These are phyloP conservation scores for Microcera coccophila DNA, from an alignment of 2,329 filamentous ascomycete genomes.

Conservation along the genomic window DNA sequence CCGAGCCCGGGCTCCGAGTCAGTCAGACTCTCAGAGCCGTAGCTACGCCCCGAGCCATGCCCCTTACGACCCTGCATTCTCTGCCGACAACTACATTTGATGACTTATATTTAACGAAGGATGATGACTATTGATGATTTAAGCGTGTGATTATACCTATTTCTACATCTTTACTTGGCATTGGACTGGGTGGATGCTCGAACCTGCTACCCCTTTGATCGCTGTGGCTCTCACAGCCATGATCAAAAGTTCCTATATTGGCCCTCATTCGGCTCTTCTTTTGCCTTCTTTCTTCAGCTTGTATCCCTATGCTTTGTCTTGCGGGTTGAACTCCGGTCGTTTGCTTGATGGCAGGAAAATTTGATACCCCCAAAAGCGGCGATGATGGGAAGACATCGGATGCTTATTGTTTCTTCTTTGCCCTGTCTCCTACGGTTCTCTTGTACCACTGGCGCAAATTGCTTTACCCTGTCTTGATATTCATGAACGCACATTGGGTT, in stretches of 20 bases:
- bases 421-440: slow-evolving; percentile 10
- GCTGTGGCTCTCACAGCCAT: neutral
- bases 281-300: slow-evolving; percentile 23
- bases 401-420: slow-evolving; percentile 15
- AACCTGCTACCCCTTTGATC: neutral
- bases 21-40: slow-evolving; percentile 43
- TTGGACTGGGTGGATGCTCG: neutral
- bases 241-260: neutral
- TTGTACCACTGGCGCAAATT: slow-evolving; percentile 17
- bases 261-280: slow-evolving; percentile 3
- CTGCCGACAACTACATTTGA: slow-evolving; percentile 30
- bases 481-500: slow-evolving; percentile 17
- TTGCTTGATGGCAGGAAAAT: slow-evolving; percentile 28
- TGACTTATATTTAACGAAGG: slow-evolving; percentile 28
- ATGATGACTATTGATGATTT: slow-evolving; percentile 28
- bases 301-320: slow-evolving; percentile 25
- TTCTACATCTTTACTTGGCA: slow-evolving; percentile 13
- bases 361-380: slow-evolving; percentile 35
- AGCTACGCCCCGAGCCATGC: slow-evolving; percentile 31
- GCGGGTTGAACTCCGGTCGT: slow-evolving; percentile 22
- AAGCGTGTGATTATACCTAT: slow-evolving; percentile 23
- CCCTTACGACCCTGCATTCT: slow-evolving; percentile 30
- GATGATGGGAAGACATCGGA: slow-evolving; percentile 23
- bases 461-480: slow-evolving; percentile 15
- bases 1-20: slow-evolving; percentile 47